Evolutionary conservation across 1,139 yeast genomes (phyloP), one percentile per base, ranked within the genome.

Genomic region (Blastobotrys petasosporus): DNA sequence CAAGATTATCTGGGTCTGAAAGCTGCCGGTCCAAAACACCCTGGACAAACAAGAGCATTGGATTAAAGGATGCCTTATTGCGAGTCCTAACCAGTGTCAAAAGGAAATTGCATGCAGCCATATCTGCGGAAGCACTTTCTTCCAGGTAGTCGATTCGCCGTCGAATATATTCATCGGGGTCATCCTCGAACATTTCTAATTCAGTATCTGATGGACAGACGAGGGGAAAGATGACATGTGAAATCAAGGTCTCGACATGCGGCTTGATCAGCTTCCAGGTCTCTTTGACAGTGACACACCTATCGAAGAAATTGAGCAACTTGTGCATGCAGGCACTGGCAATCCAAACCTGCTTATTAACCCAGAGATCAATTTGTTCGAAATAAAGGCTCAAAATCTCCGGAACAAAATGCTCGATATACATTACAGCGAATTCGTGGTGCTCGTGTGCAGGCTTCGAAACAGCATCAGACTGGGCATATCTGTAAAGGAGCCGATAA

Each of bases 121-220:
- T 79, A 58, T 86, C 95, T 0, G 94, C 79, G 10, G 92, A 82
- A 41, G 78, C 76, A 33, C 78, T 74, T 53, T 85, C 94, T 54
- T 85, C 80, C 58, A 78, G 80, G 48, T 80, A 68, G 61, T 87
- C 95, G 59, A 87, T 74, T 49, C 80, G 79, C 55, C 83, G 74
- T 64, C 85, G 90, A 52, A 92, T 85, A 62, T 88, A 92, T 63
- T 90, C 97, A 48, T 79, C 85, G 5, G 97, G 97, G 60, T 92
- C 97, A 51, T 76, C 79, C 52, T 88, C 95, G 67, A 85, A 90
- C 32, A 79, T 67, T 53, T 86, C 95, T 50, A 88, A 69, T 23
- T 78, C 79, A 10, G 75, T 77, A 50, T 84, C 85, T 16, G 76
- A 73, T 9, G 95, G 90, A 52, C 85, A 76, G 44, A 92, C 68